These are phyloP conservation scores for Mucor lusitanicus DNA, from an alignment of 371 early-diverging fungal genomes.

Conservation along the genomic window DNA sequence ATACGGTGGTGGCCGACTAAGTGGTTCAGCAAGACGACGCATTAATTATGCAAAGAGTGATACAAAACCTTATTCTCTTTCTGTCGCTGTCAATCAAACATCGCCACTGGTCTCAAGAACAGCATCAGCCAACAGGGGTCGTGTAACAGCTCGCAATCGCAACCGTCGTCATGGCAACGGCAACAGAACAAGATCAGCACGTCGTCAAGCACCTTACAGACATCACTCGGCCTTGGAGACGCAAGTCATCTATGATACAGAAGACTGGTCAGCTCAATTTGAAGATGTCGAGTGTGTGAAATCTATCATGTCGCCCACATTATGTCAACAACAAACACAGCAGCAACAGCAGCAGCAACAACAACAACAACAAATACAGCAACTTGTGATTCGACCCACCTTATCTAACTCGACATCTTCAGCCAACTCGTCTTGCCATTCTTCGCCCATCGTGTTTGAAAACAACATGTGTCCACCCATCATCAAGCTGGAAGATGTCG, in stretches of 20 bases:
- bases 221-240: neutral
- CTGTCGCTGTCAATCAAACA: neutral
- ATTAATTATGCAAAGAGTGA: neutral
- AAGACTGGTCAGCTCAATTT: neutral
- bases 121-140: neutral
- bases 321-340: conserved; percentile 1
- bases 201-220: neutral
- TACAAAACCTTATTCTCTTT: conserved; percentile 4
- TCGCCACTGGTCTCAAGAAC: neutral
- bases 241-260: neutral
- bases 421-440: conserved; percentile 1
- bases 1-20: neutral
- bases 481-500: conserved; percentile 6
- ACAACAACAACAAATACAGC: neutral
- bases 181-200: neutral
- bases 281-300: neutral
- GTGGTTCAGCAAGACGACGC: neutral
- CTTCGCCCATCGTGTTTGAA: conserved; percentile 5
- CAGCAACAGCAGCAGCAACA: neutral
- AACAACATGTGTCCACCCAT: neutral
- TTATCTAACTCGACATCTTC: conserved; percentile 5
- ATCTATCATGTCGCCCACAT: neutral
- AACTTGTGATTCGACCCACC: conserved; percentile 1
- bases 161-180: neutral
- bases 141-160: neutral